Evolutionary conservation across 2,329 filamentous ascomycete species (phyloP), one percentile per base, ranked within the genome.

Genomic region (Neopestalotiopsis sp.): DNA sequence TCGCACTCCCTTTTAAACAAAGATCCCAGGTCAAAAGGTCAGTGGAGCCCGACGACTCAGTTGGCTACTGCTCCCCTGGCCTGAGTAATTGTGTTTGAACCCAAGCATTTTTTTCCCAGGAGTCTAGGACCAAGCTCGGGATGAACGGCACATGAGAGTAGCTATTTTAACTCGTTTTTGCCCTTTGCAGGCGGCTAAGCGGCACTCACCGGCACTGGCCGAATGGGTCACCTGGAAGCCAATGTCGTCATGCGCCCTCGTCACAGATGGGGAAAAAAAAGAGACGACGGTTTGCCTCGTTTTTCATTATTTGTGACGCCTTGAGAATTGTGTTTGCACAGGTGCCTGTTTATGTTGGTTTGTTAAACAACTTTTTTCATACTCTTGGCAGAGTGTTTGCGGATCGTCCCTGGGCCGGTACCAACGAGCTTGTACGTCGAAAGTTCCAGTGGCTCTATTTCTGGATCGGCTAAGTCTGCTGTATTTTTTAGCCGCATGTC

Each of bases 61-160:
- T 20, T n/a, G n/a, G 45, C 45, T 52, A 52, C 20, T 52, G 9
- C 9, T 52, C 20, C 45, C 17, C 45, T n/a, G 14, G 45, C 45
- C 45, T n/a, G 45, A 52, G 45, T 52, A 52, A 52, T 52, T 52
- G 45, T 52, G 45, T 52, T n/a, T 52, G 45, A 52, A 52, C n/a
- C 45, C 45, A 52, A 20, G 45, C 45, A 20, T 52, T 52, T 52
- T 28, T 28, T 28, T n/a, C n/a, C 24, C 24, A 28, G 24, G 24
- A 28, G 20, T 9, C 45, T 52, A 20, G n/a, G 34, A 38, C 34
- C 45, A 17, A 52, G 17, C 45, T n/a, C 45, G 45, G 45, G 45
- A 52, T 52, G 17, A n/a, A 52, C 45, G 45, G 45, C 45, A 52
- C 45, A 24, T 52, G 45, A 52, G 45, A 52, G 20, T 52, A 20